These are phyloP conservation scores for Ophiostoma montium DNA, from an alignment of 2,329 filamentous ascomycete genomes.

Conservation along the genomic window DNA sequence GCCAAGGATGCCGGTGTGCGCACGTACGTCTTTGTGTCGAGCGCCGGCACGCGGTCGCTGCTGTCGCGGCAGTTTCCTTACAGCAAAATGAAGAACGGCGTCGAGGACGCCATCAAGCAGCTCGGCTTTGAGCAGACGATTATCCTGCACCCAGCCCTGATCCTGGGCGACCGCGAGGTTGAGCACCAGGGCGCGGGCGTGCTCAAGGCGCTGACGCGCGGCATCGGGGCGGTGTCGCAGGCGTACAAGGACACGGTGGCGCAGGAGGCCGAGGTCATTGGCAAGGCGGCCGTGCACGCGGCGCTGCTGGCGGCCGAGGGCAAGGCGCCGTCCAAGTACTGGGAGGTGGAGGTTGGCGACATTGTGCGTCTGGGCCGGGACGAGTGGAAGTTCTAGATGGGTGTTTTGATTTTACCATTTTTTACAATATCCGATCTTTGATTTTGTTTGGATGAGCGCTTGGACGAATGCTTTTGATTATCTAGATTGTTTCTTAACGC, in stretches of 20 bases:
- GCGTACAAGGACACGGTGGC: conserved; percentile 51
- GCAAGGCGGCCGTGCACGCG: conserved; percentile 48
- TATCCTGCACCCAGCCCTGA: conserved; percentile 59
- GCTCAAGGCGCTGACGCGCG: conserved; percentile 38
- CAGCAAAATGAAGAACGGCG: conserved; percentile 68
- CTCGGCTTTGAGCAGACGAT: conserved; percentile 67
- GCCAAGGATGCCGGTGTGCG: conserved; percentile 59
- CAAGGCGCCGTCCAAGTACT: conserved; percentile 44
- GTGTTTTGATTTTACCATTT: background rate
- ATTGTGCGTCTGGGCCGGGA: conserved; percentile 53
- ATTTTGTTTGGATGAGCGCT: too few relatives aligned
- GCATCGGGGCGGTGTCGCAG: conserved; percentile 37
- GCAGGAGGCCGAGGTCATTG: conserved; percentile 64
- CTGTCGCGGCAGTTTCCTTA: conserved; percentile 30
- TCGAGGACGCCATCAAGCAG: conserved; percentile 62
- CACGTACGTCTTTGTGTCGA: conserved; percentile 66
- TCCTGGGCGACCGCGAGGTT: conserved; percentile 56
- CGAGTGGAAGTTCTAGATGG: conserved; percentile 29
- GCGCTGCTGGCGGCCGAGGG: conserved; percentile 42
- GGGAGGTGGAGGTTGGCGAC: conserved; percentile 45
- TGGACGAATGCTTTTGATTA: too few relatives aligned
- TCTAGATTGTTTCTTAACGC: too few relatives aligned
- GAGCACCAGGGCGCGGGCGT: conserved; percentile 43
- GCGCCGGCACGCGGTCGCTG: conserved; percentile 31
- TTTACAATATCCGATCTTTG: background rate